Evolutionary conservation across 495 filamentous ascomycete species (phyloP), one percentile per base, ranked within the genome.

Genomic region (Terfezia boudieri): DNA sequence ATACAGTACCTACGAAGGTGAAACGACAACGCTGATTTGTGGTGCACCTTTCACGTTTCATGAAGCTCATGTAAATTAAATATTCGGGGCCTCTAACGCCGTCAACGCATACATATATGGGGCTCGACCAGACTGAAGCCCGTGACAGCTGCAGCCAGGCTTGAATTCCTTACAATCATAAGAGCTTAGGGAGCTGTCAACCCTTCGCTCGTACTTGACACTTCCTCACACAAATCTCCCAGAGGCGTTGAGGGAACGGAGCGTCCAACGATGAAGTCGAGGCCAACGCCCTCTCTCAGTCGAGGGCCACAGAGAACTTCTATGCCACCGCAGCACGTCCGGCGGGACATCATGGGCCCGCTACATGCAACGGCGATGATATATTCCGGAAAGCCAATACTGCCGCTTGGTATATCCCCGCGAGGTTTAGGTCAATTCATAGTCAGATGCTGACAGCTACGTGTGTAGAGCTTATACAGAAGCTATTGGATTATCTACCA

Each of bases 341-440:
- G 58, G 41, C 64, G 49, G 50, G 72, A 81, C 69, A 78, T 89
- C 59, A 68, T 92, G 60, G 75, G 77, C 17, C 80, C 84, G 4
- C 70, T 94, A 53, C 80, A 80, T 59, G 79, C 79, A 35, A 81
- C 84, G 52, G 76, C 81, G 70, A 84, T 90, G 68, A 70, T 83
- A 58, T 76, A 83, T 48, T 71, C 75, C 3, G 41, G 41, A 46
- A 46, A 46, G 17, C 41, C 41, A 9, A 4, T 46, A 20, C 17
- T 46, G 4, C 41, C 41, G 2, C 41, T 46, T 9, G 41, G 41
- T 46, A 46, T 20, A 14, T 2, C 8, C 41, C 41, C 41, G 41
- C 12, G 41, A 9, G 4, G 26, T 4, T 32, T 32, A 32, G 26
- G 26, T 32, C 26, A 32, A 32, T 32, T 7, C 26, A 2, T 5